Percentiles rank a stretch among this genome's conserved stretches.
Evolutionary conservation across 352 stramenopile genomes (phyloP).

Genomic region (Phytopythium kandeliae): DNA sequence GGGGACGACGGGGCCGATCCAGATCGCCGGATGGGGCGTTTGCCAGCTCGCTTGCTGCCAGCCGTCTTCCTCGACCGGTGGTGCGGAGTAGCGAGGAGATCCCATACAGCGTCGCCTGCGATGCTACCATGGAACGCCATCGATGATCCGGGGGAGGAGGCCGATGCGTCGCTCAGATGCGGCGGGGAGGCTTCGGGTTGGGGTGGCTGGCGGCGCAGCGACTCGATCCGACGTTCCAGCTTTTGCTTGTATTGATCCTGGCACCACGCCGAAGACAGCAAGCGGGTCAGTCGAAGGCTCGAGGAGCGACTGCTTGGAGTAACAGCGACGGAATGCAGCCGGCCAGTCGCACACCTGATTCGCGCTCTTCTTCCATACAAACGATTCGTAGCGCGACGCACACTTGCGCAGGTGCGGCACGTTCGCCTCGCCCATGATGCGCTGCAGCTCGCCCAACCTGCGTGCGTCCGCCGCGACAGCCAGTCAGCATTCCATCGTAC

Average conservation of each 20-base stretch:
- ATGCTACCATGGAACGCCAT: slow-evolving; percentile 1
- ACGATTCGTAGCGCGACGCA: slow-evolving; percentile 60
- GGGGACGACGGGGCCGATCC: not conserved
- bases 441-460: slow-evolving; percentile 52
- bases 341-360: too few relatives aligned
- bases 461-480: not conserved
- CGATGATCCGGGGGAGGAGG: not conserved
- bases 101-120: slow-evolving; percentile 6
- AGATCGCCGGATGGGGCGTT: slow-evolving; percentile 18
- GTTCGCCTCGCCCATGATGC: slow-evolving; percentile 52
- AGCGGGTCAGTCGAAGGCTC: too few relatives aligned
- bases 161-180: not conserved
- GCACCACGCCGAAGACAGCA: too few relatives aligned
- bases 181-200: slow-evolving; percentile 15
- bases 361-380: slow-evolving; percentile 62
- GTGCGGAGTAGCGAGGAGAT: slow-evolving; percentile 4
- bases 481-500: too few relatives aligned
- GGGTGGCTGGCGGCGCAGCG: slow-evolving; percentile 44
- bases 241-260: slow-evolving; percentile 60
- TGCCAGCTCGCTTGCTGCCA: slow-evolving; percentile 19
- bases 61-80: slow-evolving; percentile 7
- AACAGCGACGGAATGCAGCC: too few relatives aligned
- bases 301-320: too few relatives aligned
- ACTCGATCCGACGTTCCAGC: slow-evolving; percentile 59
- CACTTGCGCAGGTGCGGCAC: slow-evolving; percentile 51